Evolutionary conservation across 768 basidiomycete species (phyloP).

Genomic region (Suillus occidentalis): DNA sequence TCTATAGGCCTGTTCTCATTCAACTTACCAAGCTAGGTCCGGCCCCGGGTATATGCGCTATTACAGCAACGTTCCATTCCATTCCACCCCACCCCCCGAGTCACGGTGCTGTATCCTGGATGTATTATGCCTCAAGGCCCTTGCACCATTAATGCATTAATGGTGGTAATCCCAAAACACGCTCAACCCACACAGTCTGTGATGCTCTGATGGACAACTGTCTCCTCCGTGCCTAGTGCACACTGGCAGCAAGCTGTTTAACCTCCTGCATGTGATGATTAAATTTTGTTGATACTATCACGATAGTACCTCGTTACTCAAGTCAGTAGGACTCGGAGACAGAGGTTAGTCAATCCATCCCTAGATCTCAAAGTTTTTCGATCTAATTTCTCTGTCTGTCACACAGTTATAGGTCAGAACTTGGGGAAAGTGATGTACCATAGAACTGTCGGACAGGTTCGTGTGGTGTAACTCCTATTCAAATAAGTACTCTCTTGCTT

Average conservation of each 20-base stretch:
- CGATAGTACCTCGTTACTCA: not conserved
- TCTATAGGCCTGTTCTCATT: not conserved
- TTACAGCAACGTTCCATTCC: not conserved
- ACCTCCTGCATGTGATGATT: not conserved
- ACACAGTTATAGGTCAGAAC: not conserved
- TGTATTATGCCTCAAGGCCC: not conserved
- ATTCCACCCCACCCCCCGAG: not conserved
- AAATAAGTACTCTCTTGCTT: not conserved
- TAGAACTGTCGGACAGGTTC: not conserved
- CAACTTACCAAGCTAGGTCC: not conserved
- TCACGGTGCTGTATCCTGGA: not conserved
- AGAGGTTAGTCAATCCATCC: not conserved
- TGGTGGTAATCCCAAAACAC: too few relatives aligned
- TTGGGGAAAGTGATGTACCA: not conserved
- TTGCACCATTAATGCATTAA: too few relatives aligned
- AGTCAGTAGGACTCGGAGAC: not conserved
- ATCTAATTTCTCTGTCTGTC: not conserved
- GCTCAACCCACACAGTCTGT: not conserved
- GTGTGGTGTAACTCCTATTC: not conserved
- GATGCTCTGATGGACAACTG: not conserved
- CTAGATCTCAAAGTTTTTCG: not conserved
- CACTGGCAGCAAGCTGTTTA: not conserved
- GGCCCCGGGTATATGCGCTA: not conserved
- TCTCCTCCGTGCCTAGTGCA: not conserved
- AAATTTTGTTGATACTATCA: not conserved